phyloP scores from a whole-genome alignment of 257 asterid genomes.

The Solanum chmielewskii region DNA sequence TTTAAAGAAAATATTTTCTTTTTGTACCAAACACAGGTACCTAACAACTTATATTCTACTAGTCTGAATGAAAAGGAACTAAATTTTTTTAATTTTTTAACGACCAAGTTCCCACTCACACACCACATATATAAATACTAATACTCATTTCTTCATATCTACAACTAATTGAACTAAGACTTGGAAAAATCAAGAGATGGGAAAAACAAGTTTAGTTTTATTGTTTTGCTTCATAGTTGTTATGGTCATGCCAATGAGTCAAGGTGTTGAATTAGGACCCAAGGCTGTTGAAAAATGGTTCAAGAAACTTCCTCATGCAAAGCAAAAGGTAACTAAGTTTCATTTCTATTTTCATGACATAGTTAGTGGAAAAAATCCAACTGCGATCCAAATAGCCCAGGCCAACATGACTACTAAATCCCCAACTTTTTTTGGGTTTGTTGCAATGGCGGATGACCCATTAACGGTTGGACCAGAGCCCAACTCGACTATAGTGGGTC shows the following conservation, averaged over 20 bases:
- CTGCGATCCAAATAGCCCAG: constrained; percentile 1
- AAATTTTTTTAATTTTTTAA: neutral
- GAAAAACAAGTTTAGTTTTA: neutral
- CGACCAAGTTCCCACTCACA: neutral
- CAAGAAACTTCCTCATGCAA: constrained; percentile 6
- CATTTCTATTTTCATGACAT: constrained; percentile 33
- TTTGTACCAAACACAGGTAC: too few relatives aligned
- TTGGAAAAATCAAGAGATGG: neutral
- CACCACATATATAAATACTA: neutral
- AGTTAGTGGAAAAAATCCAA: constrained; percentile 7
- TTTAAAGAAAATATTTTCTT: too few relatives aligned
- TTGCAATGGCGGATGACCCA: constrained; percentile 13
- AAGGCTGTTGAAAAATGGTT: constrained; percentile 13
- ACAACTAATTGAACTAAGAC: neutral
- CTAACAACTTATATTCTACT: too few relatives aligned
- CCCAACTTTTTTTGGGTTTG: constrained; percentile 10
- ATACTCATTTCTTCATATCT: neutral
- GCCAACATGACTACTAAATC: constrained; percentile 10
- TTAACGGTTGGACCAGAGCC: constrained; percentile 6
- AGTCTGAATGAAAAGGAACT: neutral
- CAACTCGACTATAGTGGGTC: constrained; percentile 21
- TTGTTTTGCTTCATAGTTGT: neutral
- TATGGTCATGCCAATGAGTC: neutral
- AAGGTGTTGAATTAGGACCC: neutral
- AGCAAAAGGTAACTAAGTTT: constrained; percentile 11